Evolutionary conservation across 768 basidiomycete genomes (phyloP).

Genomic region (Auricularia cornea): DNA sequence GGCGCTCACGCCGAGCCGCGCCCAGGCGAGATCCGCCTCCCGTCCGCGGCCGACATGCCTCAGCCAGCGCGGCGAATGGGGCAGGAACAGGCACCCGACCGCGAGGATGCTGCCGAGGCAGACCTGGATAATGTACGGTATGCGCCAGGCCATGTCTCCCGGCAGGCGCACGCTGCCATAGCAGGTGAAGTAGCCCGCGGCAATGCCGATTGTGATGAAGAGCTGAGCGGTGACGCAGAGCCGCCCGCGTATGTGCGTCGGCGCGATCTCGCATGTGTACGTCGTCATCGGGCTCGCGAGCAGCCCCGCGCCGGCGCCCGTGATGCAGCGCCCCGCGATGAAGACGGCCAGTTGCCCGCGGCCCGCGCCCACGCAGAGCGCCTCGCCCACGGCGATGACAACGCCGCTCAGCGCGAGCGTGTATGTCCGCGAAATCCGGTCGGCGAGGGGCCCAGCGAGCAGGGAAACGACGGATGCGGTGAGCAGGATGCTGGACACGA

Average conservation of each 20-base stretch:
- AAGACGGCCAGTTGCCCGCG: constrained; percentile 28
- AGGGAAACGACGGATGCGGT: constrained; percentile 33
- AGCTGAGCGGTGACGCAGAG: constrained; percentile 35
- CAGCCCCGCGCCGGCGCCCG: constrained; percentile 40
- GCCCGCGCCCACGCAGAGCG: constrained; percentile 27
- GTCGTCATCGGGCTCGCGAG: constrained; percentile 33
- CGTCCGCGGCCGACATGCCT: constrained; percentile 24
- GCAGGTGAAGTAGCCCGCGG: constrained; percentile 32
- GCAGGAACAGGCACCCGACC: constrained; percentile 23
- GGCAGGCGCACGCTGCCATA: constrained; percentile 28
- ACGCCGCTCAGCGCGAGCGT: constrained; percentile 36
- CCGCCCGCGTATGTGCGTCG: constrained; percentile 32
- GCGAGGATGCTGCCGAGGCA: constrained; percentile 22
- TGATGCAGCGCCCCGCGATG: constrained; percentile 36
- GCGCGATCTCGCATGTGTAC: constrained; percentile 36
- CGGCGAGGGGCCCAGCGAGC: constrained; percentile 35
- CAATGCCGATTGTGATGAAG: constrained; percentile 36
- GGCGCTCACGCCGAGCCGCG: constrained; percentile 15
- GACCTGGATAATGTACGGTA: constrained; percentile 30
- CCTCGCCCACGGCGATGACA: constrained; percentile 35
- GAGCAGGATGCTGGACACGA: constrained; percentile 36
- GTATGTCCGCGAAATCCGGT: constrained; percentile 38
- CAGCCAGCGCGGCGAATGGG: constrained; percentile 37
- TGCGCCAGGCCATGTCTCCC: constrained; percentile 29
- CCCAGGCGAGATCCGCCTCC: constrained; percentile 25